phyloP scores from a whole-genome alignment of 176 grass and related monocot genomes.

The Elaeis guineensis region DNA sequence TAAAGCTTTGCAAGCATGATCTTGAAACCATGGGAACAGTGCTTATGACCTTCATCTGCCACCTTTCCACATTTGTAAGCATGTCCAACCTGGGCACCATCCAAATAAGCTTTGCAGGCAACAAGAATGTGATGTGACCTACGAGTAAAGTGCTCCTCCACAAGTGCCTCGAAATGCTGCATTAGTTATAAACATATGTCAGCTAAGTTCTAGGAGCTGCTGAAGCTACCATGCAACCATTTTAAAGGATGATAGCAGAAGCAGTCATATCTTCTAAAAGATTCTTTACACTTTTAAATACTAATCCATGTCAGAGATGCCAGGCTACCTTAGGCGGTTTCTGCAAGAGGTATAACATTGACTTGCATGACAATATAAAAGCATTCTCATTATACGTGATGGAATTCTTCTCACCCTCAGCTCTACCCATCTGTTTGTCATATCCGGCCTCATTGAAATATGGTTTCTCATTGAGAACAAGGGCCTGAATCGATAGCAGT shows the following conservation, averaged over 20 bases:
- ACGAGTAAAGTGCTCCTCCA: conserved; percentile 40
- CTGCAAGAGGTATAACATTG: conserved; percentile 54
- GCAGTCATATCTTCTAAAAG: too few species aligned
- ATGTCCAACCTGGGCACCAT: conserved; percentile 72
- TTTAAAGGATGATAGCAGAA: too few species aligned
- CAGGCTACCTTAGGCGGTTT: conserved; percentile 55
- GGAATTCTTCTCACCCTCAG: conserved; percentile 42
- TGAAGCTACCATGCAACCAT: too few species aligned
- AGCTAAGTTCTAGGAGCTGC: background rate
- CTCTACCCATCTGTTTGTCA: conserved; percentile 25
- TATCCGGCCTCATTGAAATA: conserved; percentile 73
- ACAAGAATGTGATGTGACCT: conserved; percentile 24
- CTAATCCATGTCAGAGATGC: too few species aligned
- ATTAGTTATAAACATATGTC: background rate
- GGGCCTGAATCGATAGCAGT: conserved; percentile 62
- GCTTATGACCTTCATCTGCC: conserved; percentile 49
- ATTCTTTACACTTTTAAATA: too few species aligned
- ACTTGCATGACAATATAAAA: conserved; percentile 70
- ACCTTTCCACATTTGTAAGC: too few species aligned
- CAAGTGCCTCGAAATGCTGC: conserved; percentile 69
- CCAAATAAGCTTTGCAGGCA: conserved; percentile 68
- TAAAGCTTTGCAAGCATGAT: conserved; percentile 29
- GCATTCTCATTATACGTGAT: conserved; percentile 53
- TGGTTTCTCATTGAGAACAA: conserved; percentile 77
- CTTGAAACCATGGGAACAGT: conserved; percentile 52